These are phyloP conservation scores for Polychytrium aggregatum DNA, from an alignment of 192 early-diverging fungal genomes.

Conservation along the genomic window DNA sequence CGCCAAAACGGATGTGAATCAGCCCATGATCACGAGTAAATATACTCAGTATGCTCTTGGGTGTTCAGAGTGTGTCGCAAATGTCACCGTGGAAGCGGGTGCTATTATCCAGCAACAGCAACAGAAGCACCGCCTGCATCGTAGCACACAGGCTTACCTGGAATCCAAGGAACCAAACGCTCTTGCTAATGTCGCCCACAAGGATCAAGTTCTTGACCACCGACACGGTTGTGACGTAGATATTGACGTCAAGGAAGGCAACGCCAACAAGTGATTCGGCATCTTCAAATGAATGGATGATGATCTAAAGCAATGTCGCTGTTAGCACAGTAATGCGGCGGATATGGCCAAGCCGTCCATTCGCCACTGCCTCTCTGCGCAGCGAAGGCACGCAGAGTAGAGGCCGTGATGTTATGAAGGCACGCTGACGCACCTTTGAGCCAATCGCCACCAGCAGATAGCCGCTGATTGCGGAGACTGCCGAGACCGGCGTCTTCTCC, in stretches of 20 bases:
- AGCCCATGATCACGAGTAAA: background rate
- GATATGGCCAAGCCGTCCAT: too few relatives aligned
- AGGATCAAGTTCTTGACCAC: conserved; percentile 83
- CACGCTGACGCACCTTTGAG: conserved; percentile 46
- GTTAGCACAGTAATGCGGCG: too few relatives aligned
- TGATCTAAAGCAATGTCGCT: conserved; percentile 33
- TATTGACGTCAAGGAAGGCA: conserved; percentile 88
- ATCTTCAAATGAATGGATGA: conserved; percentile 78
- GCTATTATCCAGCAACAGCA: conserved; percentile 5
- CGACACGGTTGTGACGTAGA: conserved; percentile 70
- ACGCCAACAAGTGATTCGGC: conserved; percentile 64
- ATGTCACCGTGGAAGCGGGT: conserved; percentile 1
- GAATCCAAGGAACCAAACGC: conserved; percentile 83
- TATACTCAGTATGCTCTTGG: too few relatives aligned
- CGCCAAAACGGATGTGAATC: background rate
- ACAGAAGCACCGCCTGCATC: background rate
- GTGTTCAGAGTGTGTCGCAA: too few relatives aligned
- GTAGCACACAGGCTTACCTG: conserved; percentile 44
- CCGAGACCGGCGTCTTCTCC: conserved; percentile 76
- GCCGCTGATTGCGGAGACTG: conserved; percentile 74
- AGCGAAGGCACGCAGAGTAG: too few relatives aligned
- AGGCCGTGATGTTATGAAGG: background rate
- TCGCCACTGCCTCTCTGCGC: too few relatives aligned
- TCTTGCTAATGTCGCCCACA: conserved; percentile 76
- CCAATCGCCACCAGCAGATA: conserved; percentile 80